Percentiles rank a stretch among this genome's conserved stretches.
These are phyloP conservation scores for Helicocarpus griseus DNA, from an alignment of 2,329 filamentous ascomycete species.

Conservation along the genomic window DNA sequence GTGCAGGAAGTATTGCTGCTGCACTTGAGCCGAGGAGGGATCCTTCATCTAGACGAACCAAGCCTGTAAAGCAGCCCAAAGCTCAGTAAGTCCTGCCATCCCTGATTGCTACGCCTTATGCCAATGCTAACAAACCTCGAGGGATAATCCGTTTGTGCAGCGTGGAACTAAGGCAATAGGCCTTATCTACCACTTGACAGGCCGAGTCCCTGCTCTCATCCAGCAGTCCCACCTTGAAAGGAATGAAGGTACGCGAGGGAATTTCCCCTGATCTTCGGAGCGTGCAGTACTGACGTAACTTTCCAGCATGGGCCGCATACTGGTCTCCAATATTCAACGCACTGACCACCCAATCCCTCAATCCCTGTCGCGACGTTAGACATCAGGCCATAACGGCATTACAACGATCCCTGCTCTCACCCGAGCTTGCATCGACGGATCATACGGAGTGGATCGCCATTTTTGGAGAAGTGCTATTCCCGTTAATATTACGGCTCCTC, in stretches of 20 bases:
- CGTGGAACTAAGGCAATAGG: slow-evolving; percentile 73
- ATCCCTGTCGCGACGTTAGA: slow-evolving; percentile 85
- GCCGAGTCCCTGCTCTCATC: slow-evolving; percentile 75
- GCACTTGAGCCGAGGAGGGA: slow-evolving; percentile 60
- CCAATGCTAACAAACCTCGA: slow-evolving; percentile 24
- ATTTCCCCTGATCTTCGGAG: background rate
- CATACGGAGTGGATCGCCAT: slow-evolving; percentile 92
- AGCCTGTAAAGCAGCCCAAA: slow-evolving; percentile 43
- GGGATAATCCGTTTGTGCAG: slow-evolving; percentile 61
- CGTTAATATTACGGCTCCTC: slow-evolving; percentile 72
- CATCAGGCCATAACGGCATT: slow-evolving; percentile 79
- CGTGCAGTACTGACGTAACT: slow-evolving; percentile 13
- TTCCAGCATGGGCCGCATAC: slow-evolving; percentile 87
- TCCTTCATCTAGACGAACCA: slow-evolving; percentile 40
- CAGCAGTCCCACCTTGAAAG: slow-evolving; percentile 85
- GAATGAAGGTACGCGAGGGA: slow-evolving; percentile 55
- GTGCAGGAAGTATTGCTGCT: slow-evolving; percentile 64
- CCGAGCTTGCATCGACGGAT: slow-evolving; percentile 70
- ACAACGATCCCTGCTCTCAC: slow-evolving; percentile 75
- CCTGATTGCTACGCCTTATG: background rate
- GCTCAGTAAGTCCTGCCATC: slow-evolving; percentile 40
- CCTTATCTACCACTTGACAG: slow-evolving; percentile 72
- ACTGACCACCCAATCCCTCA: slow-evolving; percentile 81
- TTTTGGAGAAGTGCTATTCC: slow-evolving; percentile 88
- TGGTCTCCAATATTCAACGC: slow-evolving; percentile 93